Evolutionary conservation across 768 basidiomycete species (phyloP).

Genomic region (Amyloporia xantha): DNA sequence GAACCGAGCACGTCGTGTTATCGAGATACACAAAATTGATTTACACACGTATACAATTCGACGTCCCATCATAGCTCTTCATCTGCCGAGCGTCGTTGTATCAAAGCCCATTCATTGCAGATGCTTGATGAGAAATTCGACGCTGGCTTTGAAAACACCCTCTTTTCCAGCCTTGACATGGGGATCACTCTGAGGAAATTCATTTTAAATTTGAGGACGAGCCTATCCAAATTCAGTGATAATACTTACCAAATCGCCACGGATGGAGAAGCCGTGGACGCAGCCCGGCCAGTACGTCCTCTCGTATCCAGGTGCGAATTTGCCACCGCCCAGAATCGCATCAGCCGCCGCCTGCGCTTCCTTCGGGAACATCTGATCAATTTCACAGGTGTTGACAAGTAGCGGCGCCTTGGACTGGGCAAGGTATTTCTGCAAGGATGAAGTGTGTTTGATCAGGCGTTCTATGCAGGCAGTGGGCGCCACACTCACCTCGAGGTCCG

Average conservation of each 20-base stretch:
- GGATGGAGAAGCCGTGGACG: conserved; percentile 33
- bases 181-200: conserved; percentile 35
- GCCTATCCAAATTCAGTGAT: conserved; percentile 23
- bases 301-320: conserved; percentile 33
- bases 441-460: neutral
- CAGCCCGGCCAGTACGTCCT: conserved; percentile 27
- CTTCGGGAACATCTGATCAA: conserved; percentile 27
- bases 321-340: conserved; percentile 32
- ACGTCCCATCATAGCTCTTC: neutral
- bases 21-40: too few relatives aligned
- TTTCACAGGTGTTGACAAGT: conserved; percentile 36
- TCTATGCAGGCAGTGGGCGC: neutral
- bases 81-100: too few relatives aligned
- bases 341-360: conserved; percentile 30
- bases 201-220: conserved; percentile 10
- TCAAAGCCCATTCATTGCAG: conserved; percentile 3
- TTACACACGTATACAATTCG: neutral
- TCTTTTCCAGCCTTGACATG: conserved; percentile 57
- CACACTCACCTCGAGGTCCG: conserved; percentile 31
- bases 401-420: conserved; percentile 31
- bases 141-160: conserved; percentile 48
- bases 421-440: conserved; percentile 30
- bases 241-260: conserved; percentile 31
- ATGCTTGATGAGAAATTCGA: conserved; percentile 45
- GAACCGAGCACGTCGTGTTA: too few relatives aligned